Evolutionary conservation across 2,329 filamentous ascomycete genomes (phyloP).

Genomic region (Daldinia eschscholtzii): DNA sequence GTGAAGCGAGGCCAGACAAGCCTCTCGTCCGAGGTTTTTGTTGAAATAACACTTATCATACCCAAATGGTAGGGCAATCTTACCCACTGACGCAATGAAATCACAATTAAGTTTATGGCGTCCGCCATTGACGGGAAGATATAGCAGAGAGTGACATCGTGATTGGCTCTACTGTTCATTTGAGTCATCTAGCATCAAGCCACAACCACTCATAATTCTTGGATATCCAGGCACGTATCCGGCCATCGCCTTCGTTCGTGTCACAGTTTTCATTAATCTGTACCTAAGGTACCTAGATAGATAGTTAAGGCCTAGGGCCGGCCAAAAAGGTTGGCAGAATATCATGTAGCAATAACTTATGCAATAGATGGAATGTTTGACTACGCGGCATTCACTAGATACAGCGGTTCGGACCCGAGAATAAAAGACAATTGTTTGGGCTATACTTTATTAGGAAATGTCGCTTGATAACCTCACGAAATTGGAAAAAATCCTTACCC

Average conservation of each 20-base stretch:
- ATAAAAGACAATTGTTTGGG: neutral
- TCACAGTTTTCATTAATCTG: no score
- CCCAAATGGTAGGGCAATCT: neutral
- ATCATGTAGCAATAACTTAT: neutral
- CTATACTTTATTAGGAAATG: neutral
- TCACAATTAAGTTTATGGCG: neutral
- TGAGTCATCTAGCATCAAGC: conserved; percentile 18
- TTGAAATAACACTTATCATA: neutral
- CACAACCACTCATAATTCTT: neutral
- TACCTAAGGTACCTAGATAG: no score
- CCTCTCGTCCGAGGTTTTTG: no score
- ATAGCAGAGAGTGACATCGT: conserved; percentile 6
- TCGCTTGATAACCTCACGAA: neutral
- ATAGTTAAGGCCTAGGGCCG: no score
- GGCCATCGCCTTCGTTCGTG: neutral
- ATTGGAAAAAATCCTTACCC: neutral
- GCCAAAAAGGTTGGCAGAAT: neutral
- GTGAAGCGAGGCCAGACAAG: no score
- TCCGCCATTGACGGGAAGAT: neutral
- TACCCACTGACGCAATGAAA: conserved; percentile 6
- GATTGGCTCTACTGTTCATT: conserved; percentile 4
- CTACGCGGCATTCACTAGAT: conserved; percentile 9
- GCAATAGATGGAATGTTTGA: neutral
- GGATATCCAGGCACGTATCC: neutral
- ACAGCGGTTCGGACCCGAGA: conserved; percentile 25